Conservation (phyloP, 179 eudicot genomes). For the Amaranthus tricolor region DNA sequence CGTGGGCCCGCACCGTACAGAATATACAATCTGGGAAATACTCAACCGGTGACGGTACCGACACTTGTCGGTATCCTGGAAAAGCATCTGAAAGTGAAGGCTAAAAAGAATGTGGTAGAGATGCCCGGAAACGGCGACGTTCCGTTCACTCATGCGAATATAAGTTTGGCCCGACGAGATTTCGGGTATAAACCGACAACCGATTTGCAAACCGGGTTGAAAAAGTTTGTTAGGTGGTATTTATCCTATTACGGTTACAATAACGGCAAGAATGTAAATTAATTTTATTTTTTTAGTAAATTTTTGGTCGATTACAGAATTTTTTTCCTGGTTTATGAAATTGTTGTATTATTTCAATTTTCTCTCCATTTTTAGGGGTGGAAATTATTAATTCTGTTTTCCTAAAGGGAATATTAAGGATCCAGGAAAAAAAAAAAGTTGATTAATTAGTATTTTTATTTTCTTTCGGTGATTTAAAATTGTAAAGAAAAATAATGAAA, state of each 20-base stretch:
- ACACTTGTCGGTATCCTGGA: constrained; percentile 39
- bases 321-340: not conserved
- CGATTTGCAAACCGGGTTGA: constrained; percentile 43
- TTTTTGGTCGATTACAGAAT: constrained; percentile 13
- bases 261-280: constrained; percentile 31
- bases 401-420: constrained; percentile 2
- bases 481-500: constrained; percentile 9
- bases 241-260: constrained; percentile 41
- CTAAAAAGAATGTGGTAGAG: constrained; percentile 39
- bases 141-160: constrained; percentile 43
- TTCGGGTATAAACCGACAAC: constrained; percentile 44
- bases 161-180: constrained; percentile 31
- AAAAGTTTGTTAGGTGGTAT: constrained; percentile 43
- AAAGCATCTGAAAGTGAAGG: constrained; percentile 38
- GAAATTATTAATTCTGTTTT: not conserved
- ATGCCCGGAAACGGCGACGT: constrained; percentile 51
- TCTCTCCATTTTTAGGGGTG: not conserved
- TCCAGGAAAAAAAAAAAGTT: not conserved
- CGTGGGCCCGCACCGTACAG: constrained; percentile 38
- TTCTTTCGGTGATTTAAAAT: not conserved
- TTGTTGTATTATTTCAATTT: constrained; percentile 12
- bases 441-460: not conserved
- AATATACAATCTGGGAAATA: constrained; percentile 39
- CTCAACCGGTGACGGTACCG: constrained; percentile 45
- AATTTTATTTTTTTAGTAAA: constrained; percentile 14